Evolutionary conservation across 495 filamentous ascomycete genomes (phyloP), one percentile per base, ranked within the genome.

Genomic region (Antarctomyces pellizariae): DNA sequence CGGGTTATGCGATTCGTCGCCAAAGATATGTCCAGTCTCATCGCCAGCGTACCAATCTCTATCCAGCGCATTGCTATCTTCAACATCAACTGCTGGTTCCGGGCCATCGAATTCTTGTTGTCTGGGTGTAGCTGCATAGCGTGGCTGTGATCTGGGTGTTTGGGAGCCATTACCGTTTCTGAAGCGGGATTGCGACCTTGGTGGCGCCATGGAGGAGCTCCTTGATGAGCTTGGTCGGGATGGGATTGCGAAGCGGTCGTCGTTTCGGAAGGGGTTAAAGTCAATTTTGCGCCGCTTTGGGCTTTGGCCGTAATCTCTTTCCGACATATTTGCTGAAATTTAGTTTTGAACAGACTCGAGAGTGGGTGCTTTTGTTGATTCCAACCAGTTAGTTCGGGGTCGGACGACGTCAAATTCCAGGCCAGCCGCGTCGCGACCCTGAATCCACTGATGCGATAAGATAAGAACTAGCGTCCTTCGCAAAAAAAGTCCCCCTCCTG

Each of bases 41-140:
- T 84, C 78, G 16, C 67, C 73, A 13, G 61, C 62, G 47, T 86
- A 86, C 77, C 77, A 86, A 46, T 83, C 77, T 32, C 77, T 67
- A 45, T 86, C 77, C n/a, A 84, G 53, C n/a, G 67, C 72, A 26
- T 59, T 59, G 19, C 56, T 53, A 20, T 59, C 55, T 16, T 51
- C 46, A 16, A 50, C 53, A 16, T 47, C 44, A 2, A 62, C 48
- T 2, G 45, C 46, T 0, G 55, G 47, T 32, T 63, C 59, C 0
- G 61, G 60, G 5, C 52, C 51, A 31, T 67, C 52, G 35, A 63
- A 57, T 45, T 65, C 55, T 23, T 49, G 32, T 42, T 61, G 56
- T 22, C 47, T 39, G 15, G 52, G 63, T 1, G 55, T 59, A 17
- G 56, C 38, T 18, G 52, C 50, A 32, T 49, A 54, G 24, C 36